Conservation (phyloP, 257 asterid species). For the Solanum sparsipilum region DNA sequence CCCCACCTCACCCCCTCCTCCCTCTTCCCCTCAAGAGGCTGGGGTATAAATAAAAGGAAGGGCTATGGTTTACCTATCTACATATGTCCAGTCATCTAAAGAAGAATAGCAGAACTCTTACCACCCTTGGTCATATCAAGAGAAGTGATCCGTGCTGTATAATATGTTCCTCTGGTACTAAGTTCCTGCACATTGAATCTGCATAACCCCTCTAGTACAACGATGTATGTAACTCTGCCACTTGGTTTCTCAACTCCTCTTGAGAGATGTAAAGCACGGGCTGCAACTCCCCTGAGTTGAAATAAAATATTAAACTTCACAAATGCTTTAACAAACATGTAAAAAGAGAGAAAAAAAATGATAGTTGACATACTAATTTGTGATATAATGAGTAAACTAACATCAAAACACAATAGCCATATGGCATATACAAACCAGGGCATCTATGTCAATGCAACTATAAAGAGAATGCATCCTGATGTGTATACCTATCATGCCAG, state of each 20-base stretch:
- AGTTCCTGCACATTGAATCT: constrained; percentile 95
- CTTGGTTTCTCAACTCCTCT: constrained; percentile 99
- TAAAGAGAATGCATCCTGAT: not conserved
- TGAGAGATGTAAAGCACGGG: constrained; percentile 93
- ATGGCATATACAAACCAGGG: not conserved
- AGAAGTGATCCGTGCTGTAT: constrained; percentile 89
- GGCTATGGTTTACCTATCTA: not conserved
- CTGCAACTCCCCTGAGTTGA: constrained; percentile 20
- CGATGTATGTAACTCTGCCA: constrained; percentile 94
- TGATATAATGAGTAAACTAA: not conserved
- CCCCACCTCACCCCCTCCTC: not conserved
- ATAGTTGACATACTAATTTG: not conserved
- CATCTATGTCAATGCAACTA: not conserved
- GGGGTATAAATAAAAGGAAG: not conserved
- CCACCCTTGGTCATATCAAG: constrained; percentile 86
- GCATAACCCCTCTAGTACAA: constrained; percentile 94
- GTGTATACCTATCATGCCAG: constrained; percentile 77
- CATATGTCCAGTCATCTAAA: not conserved
- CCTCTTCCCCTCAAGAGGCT: not conserved
- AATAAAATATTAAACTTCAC: not conserved
- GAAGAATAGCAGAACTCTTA: constrained; percentile 17
- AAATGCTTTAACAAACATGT: constrained; percentile 34
- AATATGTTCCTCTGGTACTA: constrained; percentile 90
- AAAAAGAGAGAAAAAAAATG: not conserved
- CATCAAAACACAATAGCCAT: not conserved